Evolutionary conservation across 176 grass and related monocot species (phyloP).

Genomic region (Rhynchospora breviuscula): DNA sequence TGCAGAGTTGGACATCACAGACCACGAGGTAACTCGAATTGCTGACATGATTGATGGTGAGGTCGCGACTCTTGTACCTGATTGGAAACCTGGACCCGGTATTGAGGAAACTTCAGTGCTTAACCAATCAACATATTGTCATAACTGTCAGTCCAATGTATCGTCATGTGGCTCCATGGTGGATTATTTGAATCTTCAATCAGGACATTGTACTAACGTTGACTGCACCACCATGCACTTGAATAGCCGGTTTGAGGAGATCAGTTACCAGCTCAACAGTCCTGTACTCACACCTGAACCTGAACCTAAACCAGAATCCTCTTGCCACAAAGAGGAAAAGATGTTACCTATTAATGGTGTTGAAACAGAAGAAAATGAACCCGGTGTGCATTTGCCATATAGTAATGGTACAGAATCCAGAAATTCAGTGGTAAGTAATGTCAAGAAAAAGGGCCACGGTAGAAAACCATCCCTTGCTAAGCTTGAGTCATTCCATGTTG

Average conservation of each 20-base stretch:
- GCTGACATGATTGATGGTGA: slow-evolving; percentile 94
- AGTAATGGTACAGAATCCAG: not conserved
- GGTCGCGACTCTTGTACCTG: slow-evolving; percentile 65
- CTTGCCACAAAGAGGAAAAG: slow-evolving; percentile 26
- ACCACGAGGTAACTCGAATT: slow-evolving; percentile 85
- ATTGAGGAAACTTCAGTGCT: slow-evolving; percentile 50
- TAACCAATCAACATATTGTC: slow-evolving; percentile 29
- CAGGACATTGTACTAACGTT: slow-evolving; percentile 27
- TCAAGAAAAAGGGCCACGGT: not conserved
- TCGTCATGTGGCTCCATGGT: slow-evolving; percentile 61
- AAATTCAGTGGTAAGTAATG: not conserved
- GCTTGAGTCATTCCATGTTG: slow-evolving; percentile 69
- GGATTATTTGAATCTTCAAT: slow-evolving; percentile 44
- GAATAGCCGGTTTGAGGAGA: slow-evolving; percentile 74
- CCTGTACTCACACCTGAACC: not conserved
- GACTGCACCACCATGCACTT: slow-evolving; percentile 24
- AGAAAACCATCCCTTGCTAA: slow-evolving; percentile 25
- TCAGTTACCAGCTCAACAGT: slow-evolving; percentile 50
- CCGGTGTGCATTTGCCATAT: not conserved
- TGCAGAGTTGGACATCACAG: slow-evolving; percentile 77
- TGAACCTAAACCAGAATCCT: not conserved
- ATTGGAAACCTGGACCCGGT: slow-evolving; percentile 72
- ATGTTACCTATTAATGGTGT: slow-evolving; percentile 34
- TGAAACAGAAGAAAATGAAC: not conserved
- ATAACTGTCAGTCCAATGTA: slow-evolving; percentile 59